phyloP scores from a whole-genome alignment of 2,329 filamentous ascomycete species.

The Ascochyta koolunga region DNA sequence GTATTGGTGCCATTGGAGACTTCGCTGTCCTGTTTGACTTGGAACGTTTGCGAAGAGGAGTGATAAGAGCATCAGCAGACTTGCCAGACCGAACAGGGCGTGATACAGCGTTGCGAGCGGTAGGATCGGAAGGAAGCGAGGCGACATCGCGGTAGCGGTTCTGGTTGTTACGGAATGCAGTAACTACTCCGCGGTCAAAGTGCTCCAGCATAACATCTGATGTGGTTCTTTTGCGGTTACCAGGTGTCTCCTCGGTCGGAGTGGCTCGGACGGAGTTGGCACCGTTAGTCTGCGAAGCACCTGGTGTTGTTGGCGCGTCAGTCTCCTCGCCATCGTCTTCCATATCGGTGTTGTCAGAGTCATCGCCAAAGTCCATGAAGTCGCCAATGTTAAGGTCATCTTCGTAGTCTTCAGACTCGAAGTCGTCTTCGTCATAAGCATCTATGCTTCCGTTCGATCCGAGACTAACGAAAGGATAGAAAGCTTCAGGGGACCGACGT shows the following conservation, averaged over 20 bases:
- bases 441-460: conserved; percentile 63
- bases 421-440: conserved; percentile 59
- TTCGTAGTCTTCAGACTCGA: conserved; percentile 63
- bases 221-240: conserved; percentile 33
- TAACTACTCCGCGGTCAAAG: conserved; percentile 58
- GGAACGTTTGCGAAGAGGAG: conserved; percentile 46
- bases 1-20: conserved; percentile 27
- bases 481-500: conserved; percentile 78
- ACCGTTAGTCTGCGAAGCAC: conserved; percentile 38
- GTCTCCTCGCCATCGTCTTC: conserved; percentile 46
- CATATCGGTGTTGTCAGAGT: conserved; percentile 42
- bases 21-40: conserved; percentile 35
- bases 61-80: conserved; percentile 48
- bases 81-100: conserved; percentile 47
- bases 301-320: conserved; percentile 45
- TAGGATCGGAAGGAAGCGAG: conserved; percentile 45
- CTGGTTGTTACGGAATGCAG: conserved; percentile 49
- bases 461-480: conserved; percentile 69
- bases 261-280: conserved; percentile 40
- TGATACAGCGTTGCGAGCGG: conserved; percentile 44
- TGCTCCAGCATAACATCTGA: conserved; percentile 50
- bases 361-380: conserved; percentile 48
- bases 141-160: conserved; percentile 47
- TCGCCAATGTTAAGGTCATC: conserved; percentile 55
- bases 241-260: conserved; percentile 29